Evolutionary conservation across 495 filamentous ascomycete species (phyloP).

Genomic region (Polyplosphaeria fusca): DNA sequence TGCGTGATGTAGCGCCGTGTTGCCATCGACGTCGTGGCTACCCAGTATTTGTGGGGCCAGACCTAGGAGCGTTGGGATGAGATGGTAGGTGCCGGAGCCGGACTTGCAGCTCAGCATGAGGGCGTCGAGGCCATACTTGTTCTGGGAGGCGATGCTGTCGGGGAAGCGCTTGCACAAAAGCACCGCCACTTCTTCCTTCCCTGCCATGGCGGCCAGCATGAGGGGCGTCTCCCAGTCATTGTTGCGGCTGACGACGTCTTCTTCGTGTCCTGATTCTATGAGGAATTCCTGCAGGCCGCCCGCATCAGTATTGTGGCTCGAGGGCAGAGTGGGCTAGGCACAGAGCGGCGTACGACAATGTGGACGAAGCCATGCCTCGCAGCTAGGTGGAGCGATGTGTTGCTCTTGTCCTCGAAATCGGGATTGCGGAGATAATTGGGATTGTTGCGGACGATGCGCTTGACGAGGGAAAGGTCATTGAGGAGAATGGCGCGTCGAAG

Average conservation of each 20-base stretch:
- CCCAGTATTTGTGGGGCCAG: constrained; percentile 3
- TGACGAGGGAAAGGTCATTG: constrained; percentile 66
- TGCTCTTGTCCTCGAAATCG: constrained; percentile 57
- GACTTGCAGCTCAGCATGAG: constrained; percentile 36
- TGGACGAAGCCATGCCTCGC: constrained; percentile 62
- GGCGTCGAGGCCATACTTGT: constrained; percentile 47
- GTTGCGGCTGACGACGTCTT: constrained; percentile 61
- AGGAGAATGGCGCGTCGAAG: constrained; percentile 61
- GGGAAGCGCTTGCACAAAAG: constrained; percentile 52
- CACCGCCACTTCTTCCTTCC: constrained; percentile 58
- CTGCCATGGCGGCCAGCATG: constrained; percentile 50
- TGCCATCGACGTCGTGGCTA: constrained; percentile 60
- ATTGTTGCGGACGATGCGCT: constrained; percentile 69
- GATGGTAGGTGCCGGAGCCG: constrained; percentile 28
- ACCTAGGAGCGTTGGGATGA: constrained; percentile 33
- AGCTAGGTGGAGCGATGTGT: constrained; percentile 76
- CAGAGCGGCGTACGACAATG: constrained; percentile 53
- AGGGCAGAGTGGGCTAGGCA: not conserved
- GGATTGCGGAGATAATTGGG: constrained; percentile 68
- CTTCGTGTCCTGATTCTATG: constrained; percentile 44
- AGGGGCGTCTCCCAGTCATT: constrained; percentile 68
- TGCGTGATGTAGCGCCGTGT: constrained; percentile 72
- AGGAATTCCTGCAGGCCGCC: constrained; percentile 48
- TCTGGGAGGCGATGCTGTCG: constrained; percentile 33
- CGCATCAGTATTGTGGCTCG: not conserved